A percentile compares a stretch with the other conserved stretches of the same genome.
These are phyloP conservation scores for Alectoria sarmentosa DNA, from an alignment of 495 filamentous ascomycete genomes.

Conservation along the genomic window DNA sequence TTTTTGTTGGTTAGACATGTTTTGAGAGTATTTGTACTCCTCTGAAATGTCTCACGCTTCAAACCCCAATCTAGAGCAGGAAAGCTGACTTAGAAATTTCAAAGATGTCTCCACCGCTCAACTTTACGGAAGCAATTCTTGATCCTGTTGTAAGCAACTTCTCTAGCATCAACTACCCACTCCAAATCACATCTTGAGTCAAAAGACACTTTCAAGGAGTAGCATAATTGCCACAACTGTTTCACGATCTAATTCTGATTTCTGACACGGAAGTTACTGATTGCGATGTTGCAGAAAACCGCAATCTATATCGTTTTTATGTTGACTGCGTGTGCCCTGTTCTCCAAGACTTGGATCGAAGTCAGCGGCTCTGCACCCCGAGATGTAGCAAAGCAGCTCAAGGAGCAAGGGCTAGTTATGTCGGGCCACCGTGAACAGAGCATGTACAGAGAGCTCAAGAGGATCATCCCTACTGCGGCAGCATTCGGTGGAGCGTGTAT, in stretches of 20 bases:
- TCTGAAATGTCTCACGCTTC: neutral
- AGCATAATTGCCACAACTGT: neutral
- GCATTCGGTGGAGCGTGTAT: conserved; percentile 99
- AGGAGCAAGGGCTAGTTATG: conserved; percentile 99
- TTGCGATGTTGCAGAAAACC: conserved; percentile 50
- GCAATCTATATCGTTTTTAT: conserved; percentile 94
- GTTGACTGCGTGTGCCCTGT: conserved; percentile 93
- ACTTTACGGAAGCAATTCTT: conserved; percentile 91
- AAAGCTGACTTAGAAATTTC: neutral
- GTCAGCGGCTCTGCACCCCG: conserved; percentile 95
- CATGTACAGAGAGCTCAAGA: conserved; percentile 99
- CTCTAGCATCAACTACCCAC: neutral
- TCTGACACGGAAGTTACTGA: neutral
- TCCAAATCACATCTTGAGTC: neutral
- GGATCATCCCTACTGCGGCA: conserved; percentile 95
- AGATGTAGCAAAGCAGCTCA: conserved; percentile 99
- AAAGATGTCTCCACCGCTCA: conserved; percentile 87
- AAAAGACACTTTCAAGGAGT: neutral
- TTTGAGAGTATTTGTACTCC: neutral
- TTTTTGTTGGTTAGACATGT: neutral
- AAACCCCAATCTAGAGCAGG: neutral
- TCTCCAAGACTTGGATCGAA: conserved; percentile 98
- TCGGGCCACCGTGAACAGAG: conserved; percentile 98
- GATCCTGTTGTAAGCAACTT: conserved; percentile 59
- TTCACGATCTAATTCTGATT: neutral